phyloP scores from a whole-genome alignment of 2,329 filamentous ascomycete genomes.

The Alternaria consortialis region DNA sequence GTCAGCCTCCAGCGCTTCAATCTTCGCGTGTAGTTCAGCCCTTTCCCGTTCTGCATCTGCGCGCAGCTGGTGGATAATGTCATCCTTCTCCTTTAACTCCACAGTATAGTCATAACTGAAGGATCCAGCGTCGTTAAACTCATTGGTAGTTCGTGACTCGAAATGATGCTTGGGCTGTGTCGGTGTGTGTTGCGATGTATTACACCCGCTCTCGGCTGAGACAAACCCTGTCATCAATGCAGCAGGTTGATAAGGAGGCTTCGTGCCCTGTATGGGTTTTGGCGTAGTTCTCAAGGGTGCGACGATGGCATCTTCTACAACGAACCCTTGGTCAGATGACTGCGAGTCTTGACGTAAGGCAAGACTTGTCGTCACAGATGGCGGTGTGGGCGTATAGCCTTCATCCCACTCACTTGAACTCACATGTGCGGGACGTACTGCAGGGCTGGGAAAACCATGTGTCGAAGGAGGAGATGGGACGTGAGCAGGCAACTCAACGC shows the following conservation, averaged over 20 bases:
- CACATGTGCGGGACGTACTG: slow-evolving; percentile 28
- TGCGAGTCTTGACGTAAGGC: slow-evolving; percentile 24
- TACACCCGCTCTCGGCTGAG: slow-evolving; percentile 24
- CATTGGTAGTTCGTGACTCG: neutral
- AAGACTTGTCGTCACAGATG: slow-evolving; percentile 30
- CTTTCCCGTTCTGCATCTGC: slow-evolving; percentile 32
- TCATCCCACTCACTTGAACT: slow-evolving; percentile 25
- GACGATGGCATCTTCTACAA: slow-evolving; percentile 32
- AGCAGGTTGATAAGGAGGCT: slow-evolving; percentile 19
- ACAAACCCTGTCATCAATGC: slow-evolving; percentile 19
- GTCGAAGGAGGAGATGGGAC: slow-evolving; percentile 37
- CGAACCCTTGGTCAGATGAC: slow-evolving; percentile 29
- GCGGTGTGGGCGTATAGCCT: slow-evolving; percentile 46
- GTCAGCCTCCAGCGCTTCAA: slow-evolving; percentile 19
- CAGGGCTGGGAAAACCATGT: slow-evolving; percentile 45
- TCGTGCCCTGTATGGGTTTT: slow-evolving; percentile 23
- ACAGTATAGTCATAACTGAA: slow-evolving; percentile 20
- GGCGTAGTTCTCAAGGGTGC: slow-evolving; percentile 30
- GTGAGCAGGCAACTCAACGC: slow-evolving; percentile 41
- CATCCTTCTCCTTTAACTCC: slow-evolving; percentile 43
- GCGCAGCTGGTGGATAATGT: slow-evolving; percentile 36
- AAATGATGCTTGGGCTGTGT: slow-evolving; percentile 17
- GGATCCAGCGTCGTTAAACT: neutral
- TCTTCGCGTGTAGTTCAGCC: slow-evolving; percentile 11
- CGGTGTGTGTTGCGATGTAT: slow-evolving; percentile 19